Conservation (phyloP, 768 basidiomycete species). For the Leccinum obscurum region DNA sequence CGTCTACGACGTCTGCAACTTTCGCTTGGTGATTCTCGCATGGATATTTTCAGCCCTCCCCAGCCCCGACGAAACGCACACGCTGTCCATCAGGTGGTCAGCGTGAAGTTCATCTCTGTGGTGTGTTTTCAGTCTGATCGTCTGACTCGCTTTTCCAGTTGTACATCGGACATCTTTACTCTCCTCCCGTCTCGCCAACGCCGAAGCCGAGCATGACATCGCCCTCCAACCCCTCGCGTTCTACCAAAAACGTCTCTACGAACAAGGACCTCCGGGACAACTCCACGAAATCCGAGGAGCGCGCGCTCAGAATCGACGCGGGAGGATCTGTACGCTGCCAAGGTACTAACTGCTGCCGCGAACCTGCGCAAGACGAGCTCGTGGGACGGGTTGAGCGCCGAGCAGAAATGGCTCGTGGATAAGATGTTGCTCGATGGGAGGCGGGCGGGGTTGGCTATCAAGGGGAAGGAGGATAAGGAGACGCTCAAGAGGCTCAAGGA, state of each 20-base stretch:
- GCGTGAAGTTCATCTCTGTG: slow-evolving; percentile 43
- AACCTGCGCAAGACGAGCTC: slow-evolving; percentile 62
- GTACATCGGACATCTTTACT: slow-evolving; percentile 25
- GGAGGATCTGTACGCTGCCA: slow-evolving; percentile 72
- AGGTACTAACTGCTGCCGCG: slow-evolving; percentile 64
- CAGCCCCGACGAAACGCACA: too few species aligned
- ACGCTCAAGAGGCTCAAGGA: slow-evolving; percentile 66
- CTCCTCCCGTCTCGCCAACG: slow-evolving; percentile 40
- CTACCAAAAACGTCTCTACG: slow-evolving; percentile 76
- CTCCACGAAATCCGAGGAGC: slow-evolving; percentile 67
- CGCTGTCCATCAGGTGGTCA: too few species aligned
- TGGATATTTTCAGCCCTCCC: too few species aligned
- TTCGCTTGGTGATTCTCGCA: too few species aligned
- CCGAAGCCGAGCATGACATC: slow-evolving; percentile 55
- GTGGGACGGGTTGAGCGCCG: slow-evolving; percentile 62
- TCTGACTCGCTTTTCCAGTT: slow-evolving; percentile 46
- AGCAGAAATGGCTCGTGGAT: slow-evolving; percentile 75
- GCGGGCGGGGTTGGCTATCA: slow-evolving; percentile 71
- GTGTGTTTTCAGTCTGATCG: background rate
- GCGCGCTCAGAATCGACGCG: slow-evolving; percentile 74
- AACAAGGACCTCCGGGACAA: slow-evolving; percentile 74
- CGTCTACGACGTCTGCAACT: too few species aligned
- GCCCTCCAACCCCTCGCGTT: slow-evolving; percentile 47
- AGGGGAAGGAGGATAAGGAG: slow-evolving; percentile 55
- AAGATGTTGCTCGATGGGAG: slow-evolving; percentile 77